Base-by-base conservation (phyloP, 345 rosid genomes). In the Rhodamnia rubescens region DNA sequence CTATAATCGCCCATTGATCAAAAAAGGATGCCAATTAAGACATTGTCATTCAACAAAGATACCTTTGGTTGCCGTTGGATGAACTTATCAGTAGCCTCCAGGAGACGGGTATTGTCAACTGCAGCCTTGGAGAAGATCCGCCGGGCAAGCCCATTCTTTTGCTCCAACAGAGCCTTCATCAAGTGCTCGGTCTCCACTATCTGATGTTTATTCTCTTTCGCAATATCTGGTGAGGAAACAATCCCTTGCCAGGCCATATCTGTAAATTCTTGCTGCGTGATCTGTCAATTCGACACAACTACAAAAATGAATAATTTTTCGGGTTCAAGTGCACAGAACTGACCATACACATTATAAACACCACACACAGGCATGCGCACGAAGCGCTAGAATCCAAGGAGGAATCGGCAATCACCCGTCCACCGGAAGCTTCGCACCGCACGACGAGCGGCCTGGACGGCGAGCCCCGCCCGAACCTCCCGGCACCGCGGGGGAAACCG, bases 231-330 rank as follows among this genome's bases (percentile, higher is more conserved):
- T 0, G 97, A 98, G 2, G 96, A 96, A 84, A 98, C 98, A 87
- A 98, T 92, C 32, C 94, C 97, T 93, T 98, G 99, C 99, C 99
- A 98, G 27, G 99, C 99, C 99, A 98, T 94, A 49, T 96, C 99
- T 8, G 99, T 98, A 80, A 95, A 98, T 49, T 98, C 99, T 89
- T 96, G 98, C 84, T 96, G 99, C 7, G 98, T 92, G 40, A 96
- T 94, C 99, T 98, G 90, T 83, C 69, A 87, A 87, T 57, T 82
- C 18, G 83, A 86, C 53, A 22, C 32, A n/a, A 84, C 86, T 52
- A 85, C 52, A 52, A 36, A 36, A 55, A 78, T 74, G 12, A 82
- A 84, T 29, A 69, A 69, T 36, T 69, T 69, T 36, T 69, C 11
- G 24, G 80, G 80, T 18, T 8, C 84, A 29, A 21, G 44, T 14